These are phyloP conservation scores for Flaveria robusta DNA, from an alignment of 129 eudicot species.

Conservation along the genomic window DNA sequence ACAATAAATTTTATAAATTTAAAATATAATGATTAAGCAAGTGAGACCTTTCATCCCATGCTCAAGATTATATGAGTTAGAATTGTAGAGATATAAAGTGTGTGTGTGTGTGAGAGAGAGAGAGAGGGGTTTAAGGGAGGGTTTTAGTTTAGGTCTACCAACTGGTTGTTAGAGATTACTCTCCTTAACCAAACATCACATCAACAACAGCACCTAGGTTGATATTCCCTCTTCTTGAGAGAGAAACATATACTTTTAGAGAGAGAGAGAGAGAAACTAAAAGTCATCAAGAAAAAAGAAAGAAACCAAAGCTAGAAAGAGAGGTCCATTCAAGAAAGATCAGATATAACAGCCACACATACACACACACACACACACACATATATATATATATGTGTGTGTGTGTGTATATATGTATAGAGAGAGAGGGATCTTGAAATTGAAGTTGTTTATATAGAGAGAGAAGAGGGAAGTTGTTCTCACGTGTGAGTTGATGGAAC, in stretches of 20 bases:
- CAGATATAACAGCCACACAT: constrained; percentile 24
- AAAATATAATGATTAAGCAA: constrained; percentile 43
- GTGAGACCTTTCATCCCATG: constrained; percentile 59
- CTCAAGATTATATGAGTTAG: constrained; percentile 33
- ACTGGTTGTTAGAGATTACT: constrained; percentile 87
- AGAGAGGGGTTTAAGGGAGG: constrained; percentile 52
- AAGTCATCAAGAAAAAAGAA: constrained; percentile 14
- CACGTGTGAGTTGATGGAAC: constrained; percentile 63
- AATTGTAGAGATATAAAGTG: constrained; percentile 34
- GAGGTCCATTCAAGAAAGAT: constrained; percentile 37
- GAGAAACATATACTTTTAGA: constrained; percentile 32
- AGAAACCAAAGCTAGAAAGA: constrained; percentile 29
- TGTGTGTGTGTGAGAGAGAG: constrained; percentile 12
- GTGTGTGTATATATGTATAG: constrained; percentile 23
- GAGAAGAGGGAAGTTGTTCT: constrained; percentile 27
- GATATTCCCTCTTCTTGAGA: constrained; percentile 26
- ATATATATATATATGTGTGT: constrained; percentile 3
- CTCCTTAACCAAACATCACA: constrained; percentile 74
- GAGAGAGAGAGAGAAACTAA: constrained; percentile 31
- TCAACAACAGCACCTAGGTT: constrained; percentile 46
- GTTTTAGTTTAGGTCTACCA: constrained; percentile 82
- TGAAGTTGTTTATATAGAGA: constrained; percentile 16
- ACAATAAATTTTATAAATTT: neutral
- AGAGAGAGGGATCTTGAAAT: constrained; percentile 36
- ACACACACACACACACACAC: constrained; percentile 26